Percentiles rank a stretch among this genome's conserved stretches.
Conservation (phyloP, 1,284 basidiomycete species). For the Bjerkandera adusta region DNA sequence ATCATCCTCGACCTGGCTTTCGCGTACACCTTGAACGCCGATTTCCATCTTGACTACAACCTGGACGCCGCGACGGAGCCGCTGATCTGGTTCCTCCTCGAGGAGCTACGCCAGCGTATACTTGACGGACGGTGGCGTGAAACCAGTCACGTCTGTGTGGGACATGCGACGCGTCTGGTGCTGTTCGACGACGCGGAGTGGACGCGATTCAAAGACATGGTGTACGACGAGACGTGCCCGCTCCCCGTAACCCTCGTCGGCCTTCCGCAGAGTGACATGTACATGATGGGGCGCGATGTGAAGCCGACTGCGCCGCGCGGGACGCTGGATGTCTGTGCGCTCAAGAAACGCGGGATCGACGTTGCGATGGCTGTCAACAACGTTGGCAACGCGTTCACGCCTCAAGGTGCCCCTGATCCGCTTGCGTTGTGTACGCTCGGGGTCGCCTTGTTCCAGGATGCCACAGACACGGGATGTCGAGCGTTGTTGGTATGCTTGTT, state of each 20-base stretch:
- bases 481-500: slow-evolving; percentile 44
- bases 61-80: slow-evolving; percentile 48
- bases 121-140: slow-evolving; percentile 20
- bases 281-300: slow-evolving; percentile 54
- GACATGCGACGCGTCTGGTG: slow-evolving; percentile 59
- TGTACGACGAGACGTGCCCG: slow-evolving; percentile 18
- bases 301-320: slow-evolving; percentile 36
- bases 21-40: slow-evolving; percentile 40
- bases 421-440: slow-evolving; percentile 56
- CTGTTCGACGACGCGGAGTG: slow-evolving; percentile 48
- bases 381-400: slow-evolving; percentile 65
- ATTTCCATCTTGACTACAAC: slow-evolving; percentile 70
- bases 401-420: slow-evolving; percentile 61
- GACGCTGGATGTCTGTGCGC: slow-evolving; percentile 50
- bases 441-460: slow-evolving; percentile 59
- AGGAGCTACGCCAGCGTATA: slow-evolving; percentile 30
- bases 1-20: slow-evolving; percentile 48
- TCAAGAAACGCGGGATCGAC: slow-evolving; percentile 44
- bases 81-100: slow-evolving; percentile 53
- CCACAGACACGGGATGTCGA: slow-evolving; percentile 43
- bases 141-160: slow-evolving; percentile 44
- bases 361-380: slow-evolving; percentile 62
- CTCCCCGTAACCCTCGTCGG: slow-evolving; percentile 54
- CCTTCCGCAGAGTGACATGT: slow-evolving; percentile 62
- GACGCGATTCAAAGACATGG: slow-evolving; percentile 33